Conservation (phyloP, 2,329 filamentous ascomycete genomes). For the Periconia sp. region DNA sequence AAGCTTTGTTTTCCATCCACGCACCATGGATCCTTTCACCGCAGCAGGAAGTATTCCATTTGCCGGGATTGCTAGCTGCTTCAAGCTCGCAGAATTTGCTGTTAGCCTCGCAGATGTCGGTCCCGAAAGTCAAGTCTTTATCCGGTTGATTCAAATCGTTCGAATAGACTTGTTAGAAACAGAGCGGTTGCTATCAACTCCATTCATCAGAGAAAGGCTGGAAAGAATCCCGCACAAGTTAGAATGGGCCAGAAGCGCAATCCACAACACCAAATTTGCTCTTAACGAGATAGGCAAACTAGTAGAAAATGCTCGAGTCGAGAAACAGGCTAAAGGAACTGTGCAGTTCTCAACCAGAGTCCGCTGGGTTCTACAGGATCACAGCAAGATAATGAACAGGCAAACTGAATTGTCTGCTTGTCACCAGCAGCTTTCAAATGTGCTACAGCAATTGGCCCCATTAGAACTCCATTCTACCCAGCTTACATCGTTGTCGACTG, state of each 20-base stretch:
- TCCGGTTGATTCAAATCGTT: conserved; percentile 25
- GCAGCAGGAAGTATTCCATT: conserved; percentile 10
- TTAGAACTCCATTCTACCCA: conserved; percentile 10
- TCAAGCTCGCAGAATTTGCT: conserved; percentile 26
- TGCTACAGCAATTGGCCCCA: conserved; percentile 17
- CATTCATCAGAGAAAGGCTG: conserved; percentile 15
- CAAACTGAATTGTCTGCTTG: conserved; percentile 22
- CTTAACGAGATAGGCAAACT: conserved; percentile 28
- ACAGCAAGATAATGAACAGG: conserved; percentile 24
- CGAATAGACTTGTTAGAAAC: conserved; percentile 24
- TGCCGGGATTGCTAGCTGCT: conserved; percentile 21
- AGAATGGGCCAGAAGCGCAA: conserved; percentile 19
- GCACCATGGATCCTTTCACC: conserved; percentile 17
- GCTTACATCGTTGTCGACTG: neutral
- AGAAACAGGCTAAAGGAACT: conserved; percentile 19
- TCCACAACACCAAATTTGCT: conserved; percentile 20
- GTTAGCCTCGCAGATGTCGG: conserved; percentile 23
- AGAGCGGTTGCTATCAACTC: conserved; percentile 16
- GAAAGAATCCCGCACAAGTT: conserved; percentile 15
- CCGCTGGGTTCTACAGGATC: conserved; percentile 24
- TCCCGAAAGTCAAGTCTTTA: conserved; percentile 26
- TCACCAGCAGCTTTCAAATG: conserved; percentile 28
- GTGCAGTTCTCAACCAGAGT: conserved; percentile 22
- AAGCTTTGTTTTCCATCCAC: neutral
- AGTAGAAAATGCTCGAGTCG: conserved; percentile 21